These are phyloP conservation scores for Globisporangium polare DNA, from an alignment of 352 stramenopile species.

Conservation along the genomic window DNA sequence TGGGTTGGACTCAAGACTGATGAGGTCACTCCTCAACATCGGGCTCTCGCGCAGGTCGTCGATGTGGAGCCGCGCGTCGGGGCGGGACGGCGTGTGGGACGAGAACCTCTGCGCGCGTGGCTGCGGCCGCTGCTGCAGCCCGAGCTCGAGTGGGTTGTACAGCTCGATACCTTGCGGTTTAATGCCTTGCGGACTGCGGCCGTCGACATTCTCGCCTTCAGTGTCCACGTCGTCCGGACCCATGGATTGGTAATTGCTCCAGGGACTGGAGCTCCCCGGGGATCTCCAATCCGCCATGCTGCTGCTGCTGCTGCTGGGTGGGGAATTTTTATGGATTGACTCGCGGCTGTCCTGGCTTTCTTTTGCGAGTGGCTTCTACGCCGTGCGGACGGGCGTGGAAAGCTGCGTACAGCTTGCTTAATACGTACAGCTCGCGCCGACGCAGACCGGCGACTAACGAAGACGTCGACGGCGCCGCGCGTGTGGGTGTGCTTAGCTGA, in stretches of 20 bases:
- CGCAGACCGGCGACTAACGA: no score
- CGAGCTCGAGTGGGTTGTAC: not conserved
- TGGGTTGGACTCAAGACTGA: not conserved
- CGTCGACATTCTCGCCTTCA: not conserved
- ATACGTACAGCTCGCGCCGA: not conserved
- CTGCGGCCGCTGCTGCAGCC: not conserved
- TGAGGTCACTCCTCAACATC: not conserved
- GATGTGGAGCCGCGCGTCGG: constrained; percentile 8
- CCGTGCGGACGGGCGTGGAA: not conserved
- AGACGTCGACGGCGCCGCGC: no score
- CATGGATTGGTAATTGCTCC: constrained; percentile 6
- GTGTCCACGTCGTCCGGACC: not conserved
- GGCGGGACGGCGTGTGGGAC: not conserved
- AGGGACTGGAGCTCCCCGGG: not conserved
- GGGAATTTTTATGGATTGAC: not conserved
- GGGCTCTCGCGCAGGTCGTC: constrained; percentile 12
- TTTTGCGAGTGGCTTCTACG: not conserved
- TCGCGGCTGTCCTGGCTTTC: constrained; percentile 1
- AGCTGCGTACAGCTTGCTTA: not conserved
- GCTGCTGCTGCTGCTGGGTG: not conserved
- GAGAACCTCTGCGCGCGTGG: not conserved
- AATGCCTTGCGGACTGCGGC: not conserved
- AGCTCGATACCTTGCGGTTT: not conserved
- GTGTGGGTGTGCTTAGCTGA: no score
- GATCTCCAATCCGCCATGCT: constrained; percentile 4